Evolutionary conservation across 2,329 filamentous ascomycete genomes (phyloP).

Genomic region (Aureobasidium namibiae): DNA sequence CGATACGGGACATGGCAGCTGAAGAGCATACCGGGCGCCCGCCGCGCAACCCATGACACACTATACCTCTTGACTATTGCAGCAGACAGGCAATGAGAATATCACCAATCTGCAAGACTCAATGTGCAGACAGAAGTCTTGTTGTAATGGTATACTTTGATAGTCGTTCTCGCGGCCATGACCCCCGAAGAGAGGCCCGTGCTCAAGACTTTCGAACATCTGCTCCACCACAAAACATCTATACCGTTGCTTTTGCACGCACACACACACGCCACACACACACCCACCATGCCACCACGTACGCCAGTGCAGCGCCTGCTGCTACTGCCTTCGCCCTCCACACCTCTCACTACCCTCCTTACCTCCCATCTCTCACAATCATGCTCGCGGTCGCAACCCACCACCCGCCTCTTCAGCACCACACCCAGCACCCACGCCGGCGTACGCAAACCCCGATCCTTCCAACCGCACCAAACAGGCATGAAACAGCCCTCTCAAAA

Average conservation of each 20-base stretch:
- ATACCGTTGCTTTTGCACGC: background rate
- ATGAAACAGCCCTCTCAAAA: constrained; percentile 28
- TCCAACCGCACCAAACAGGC: constrained; percentile 12
- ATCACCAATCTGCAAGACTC: too few species aligned
- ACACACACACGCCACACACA: background rate
- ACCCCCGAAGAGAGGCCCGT: background rate
- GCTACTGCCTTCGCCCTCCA: background rate
- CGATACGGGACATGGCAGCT: too few species aligned
- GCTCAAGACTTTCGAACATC: background rate
- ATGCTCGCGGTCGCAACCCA: background rate
- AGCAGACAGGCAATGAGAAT: too few species aligned
- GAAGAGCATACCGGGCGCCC: too few species aligned
- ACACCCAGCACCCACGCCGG: background rate
- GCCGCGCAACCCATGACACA: too few species aligned
- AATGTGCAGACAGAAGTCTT: background rate
- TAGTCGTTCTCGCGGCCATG: background rate
- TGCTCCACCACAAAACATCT: background rate
- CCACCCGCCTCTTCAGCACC: background rate
- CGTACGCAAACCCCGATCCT: background rate
- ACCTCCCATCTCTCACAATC: background rate
- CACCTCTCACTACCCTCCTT: background rate
- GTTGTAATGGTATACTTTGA: background rate
- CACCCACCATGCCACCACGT: background rate
- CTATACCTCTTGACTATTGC: too few species aligned
- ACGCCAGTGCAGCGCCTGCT: constrained; percentile 3